A percentile compares a stretch with the other conserved stretches of the same genome.
phyloP scores from a whole-genome alignment of 805 yeast species.

The Saturnispora ahearnii region DNA sequence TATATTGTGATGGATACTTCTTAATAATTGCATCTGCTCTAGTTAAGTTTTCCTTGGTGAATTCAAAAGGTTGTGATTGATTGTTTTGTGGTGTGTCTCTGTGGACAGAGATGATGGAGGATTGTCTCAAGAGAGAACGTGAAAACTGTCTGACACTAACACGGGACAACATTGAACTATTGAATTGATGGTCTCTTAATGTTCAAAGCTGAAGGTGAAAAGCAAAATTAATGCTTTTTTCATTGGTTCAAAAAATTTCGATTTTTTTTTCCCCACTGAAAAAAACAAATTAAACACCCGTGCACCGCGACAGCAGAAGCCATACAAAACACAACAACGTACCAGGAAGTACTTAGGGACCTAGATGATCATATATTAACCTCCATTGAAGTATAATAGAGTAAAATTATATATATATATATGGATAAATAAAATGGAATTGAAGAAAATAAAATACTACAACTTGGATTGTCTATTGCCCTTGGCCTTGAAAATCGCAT shows the following conservation, averaged over 20 bases:
- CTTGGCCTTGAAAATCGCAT: slow-evolving; percentile 62
- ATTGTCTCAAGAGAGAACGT: slow-evolving; percentile 13
- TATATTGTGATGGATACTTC: slow-evolving; percentile 79
- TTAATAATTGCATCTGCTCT: slow-evolving; percentile 67
- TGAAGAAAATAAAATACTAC: not conserved
- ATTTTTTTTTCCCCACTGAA: not conserved
- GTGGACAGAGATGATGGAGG: slow-evolving; percentile 47
- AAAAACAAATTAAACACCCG: not conserved
- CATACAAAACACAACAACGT: not conserved
- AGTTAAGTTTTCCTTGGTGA: slow-evolving; percentile 50
- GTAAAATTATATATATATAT: not conserved
- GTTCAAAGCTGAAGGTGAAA: not conserved
- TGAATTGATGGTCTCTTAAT: not conserved
- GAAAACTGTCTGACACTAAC: not conserved
- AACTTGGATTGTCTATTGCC: slow-evolving; percentile 10
- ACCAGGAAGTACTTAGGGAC: too few relatives aligned
- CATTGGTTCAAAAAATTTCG: not conserved
- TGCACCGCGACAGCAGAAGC: not conserved
- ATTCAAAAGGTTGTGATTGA: slow-evolving; percentile 61
- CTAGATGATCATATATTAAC: too few relatives aligned
- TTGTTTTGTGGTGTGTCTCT: slow-evolving; percentile 64
- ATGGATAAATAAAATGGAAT: not conserved
- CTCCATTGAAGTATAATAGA: not conserved
- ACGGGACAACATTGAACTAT: not conserved
- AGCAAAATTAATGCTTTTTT: not conserved